Percentiles rank a stretch among this genome's conserved stretches.
Evolutionary conservation across 2,329 filamentous ascomycete genomes (phyloP).

Genomic region (Pseudomassariella vexata): DNA sequence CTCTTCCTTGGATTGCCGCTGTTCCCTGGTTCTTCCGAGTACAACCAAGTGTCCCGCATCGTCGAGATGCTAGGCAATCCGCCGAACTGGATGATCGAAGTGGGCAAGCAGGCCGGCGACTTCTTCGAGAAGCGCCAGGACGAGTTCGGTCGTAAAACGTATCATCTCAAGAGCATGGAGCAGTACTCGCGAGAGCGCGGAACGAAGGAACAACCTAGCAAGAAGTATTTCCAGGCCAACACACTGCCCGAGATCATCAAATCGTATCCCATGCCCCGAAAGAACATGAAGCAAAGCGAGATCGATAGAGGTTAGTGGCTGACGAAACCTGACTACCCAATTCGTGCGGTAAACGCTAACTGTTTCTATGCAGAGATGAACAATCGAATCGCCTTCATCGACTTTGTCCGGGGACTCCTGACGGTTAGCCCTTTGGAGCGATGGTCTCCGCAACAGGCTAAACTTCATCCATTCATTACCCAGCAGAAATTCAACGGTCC

Average conservation of each 20-base stretch:
- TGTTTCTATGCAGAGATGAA: constrained; percentile 73
- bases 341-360: neutral
- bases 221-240: constrained; percentile 96
- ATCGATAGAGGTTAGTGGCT: constrained; percentile 85
- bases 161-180: constrained; percentile 94
- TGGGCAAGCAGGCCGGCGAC: constrained; percentile 94
- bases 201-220: constrained; percentile 97
- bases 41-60: constrained; percentile 95
- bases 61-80: constrained; percentile 97
- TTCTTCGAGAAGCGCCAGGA: constrained; percentile 93
- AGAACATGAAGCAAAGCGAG: constrained; percentile 98
- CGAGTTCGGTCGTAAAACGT: constrained; percentile 86
- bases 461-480: constrained; percentile 96
- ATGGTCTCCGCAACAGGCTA: constrained; percentile 97
- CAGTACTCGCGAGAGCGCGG: constrained; percentile 94
- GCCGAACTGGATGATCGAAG: constrained; percentile 98
- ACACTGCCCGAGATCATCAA: constrained; percentile 96
- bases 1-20: constrained; percentile 90
- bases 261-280: constrained; percentile 94
- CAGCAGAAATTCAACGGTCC: constrained; percentile 95
- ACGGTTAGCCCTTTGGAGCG: constrained; percentile 93
- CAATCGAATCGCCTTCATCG: constrained; percentile 94
- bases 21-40: constrained; percentile 96
- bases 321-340: constrained; percentile 7
- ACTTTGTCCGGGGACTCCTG: constrained; percentile 89